Percentiles rank a stretch among this genome's conserved stretches.
These are phyloP conservation scores for Lasiosphaeria miniovina DNA, from an alignment of 495 filamentous ascomycete species.

Conservation along the genomic window DNA sequence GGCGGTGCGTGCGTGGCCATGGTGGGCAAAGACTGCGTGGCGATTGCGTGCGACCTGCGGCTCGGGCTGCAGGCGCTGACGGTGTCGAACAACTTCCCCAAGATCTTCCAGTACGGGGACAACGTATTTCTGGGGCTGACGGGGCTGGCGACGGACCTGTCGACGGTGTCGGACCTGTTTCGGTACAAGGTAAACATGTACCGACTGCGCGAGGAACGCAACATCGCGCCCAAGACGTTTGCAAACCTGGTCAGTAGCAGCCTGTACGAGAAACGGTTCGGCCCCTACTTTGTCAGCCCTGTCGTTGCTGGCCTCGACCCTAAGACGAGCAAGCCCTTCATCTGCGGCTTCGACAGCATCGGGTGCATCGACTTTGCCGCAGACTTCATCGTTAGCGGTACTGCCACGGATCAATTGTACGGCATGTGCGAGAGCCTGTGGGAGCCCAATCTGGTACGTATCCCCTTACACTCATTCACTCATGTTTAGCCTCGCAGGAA, in stretches of 20 bases:
- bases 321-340: slow-evolving; percentile 89
- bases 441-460: slow-evolving; percentile 89
- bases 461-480: not conserved
- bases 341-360: slow-evolving; percentile 98
- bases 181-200: slow-evolving; percentile 99
- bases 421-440: slow-evolving; percentile 97
- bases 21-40: slow-evolving; percentile 99
- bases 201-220: slow-evolving; percentile 93
- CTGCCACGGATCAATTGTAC: slow-evolving; percentile 94
- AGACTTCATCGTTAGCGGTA: slow-evolving; percentile 97
- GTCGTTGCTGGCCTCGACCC: slow-evolving; percentile 92
- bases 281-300: slow-evolving; percentile 91
- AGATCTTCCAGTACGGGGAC: slow-evolving; percentile 93
- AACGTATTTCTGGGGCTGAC: slow-evolving; percentile 94
- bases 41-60: slow-evolving; percentile 97
- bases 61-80: slow-evolving; percentile 95
- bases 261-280: slow-evolving; percentile 93
- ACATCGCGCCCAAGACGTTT: slow-evolving; percentile 90
- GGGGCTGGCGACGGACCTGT: slow-evolving; percentile 92
- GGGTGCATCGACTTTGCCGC: slow-evolving; percentile 99
- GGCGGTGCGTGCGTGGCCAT: slow-evolving; percentile 96
- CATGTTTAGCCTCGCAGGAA: not conserved
- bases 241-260: slow-evolving; percentile 89
- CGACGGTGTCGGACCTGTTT: slow-evolving; percentile 93
- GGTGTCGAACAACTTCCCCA: slow-evolving; percentile 99